phyloP scores from a whole-genome alignment of 352 stramenopile genomes.

The Phytophthora sp. region DNA sequence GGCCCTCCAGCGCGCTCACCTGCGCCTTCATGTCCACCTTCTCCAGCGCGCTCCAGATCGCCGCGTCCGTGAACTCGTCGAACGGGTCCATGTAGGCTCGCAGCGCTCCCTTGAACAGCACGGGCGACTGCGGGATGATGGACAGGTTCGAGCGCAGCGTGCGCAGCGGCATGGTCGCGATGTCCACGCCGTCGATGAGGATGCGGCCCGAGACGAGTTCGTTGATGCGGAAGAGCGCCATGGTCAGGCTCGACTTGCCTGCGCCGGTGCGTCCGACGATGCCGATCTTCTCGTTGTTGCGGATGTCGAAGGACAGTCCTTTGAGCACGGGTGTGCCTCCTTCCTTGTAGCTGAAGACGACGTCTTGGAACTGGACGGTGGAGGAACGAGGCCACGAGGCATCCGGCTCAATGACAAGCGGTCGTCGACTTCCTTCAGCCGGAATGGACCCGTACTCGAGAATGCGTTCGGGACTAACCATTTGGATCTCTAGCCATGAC shows the following conservation, averaged over 20 bases:
- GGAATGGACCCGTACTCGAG: constrained; percentile 47
- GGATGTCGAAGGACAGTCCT: constrained; percentile 56
- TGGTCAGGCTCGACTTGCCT: constrained; percentile 84
- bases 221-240: constrained; percentile 87
- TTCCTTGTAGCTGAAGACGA: constrained; percentile 19
- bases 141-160: constrained; percentile 33
- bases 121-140: constrained; percentile 71
- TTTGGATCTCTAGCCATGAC: constrained; percentile 44
- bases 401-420: constrained; percentile 29
- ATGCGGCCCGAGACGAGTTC: constrained; percentile 58
- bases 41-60: constrained; percentile 76
- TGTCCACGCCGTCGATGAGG: constrained; percentile 46
- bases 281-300: constrained; percentile 61
- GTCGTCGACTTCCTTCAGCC: constrained; percentile 18
- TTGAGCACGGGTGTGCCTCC: constrained; percentile 31
- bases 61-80: constrained; percentile 68
- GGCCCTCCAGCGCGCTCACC: constrained; percentile 18
- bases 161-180: constrained; percentile 29
- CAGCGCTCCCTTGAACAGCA: constrained; percentile 89
- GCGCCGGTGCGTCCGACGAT: constrained; percentile 86
- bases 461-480: constrained; percentile 53
- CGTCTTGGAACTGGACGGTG: constrained; percentile 67
- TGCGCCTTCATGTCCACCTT: constrained; percentile 65
- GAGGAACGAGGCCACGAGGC: constrained; percentile 74
- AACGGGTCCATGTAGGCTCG: constrained; percentile 91